Evolutionary conservation across 2,329 filamentous ascomycete genomes (phyloP).

Genomic region (Diaporthe aspalathi): DNA sequence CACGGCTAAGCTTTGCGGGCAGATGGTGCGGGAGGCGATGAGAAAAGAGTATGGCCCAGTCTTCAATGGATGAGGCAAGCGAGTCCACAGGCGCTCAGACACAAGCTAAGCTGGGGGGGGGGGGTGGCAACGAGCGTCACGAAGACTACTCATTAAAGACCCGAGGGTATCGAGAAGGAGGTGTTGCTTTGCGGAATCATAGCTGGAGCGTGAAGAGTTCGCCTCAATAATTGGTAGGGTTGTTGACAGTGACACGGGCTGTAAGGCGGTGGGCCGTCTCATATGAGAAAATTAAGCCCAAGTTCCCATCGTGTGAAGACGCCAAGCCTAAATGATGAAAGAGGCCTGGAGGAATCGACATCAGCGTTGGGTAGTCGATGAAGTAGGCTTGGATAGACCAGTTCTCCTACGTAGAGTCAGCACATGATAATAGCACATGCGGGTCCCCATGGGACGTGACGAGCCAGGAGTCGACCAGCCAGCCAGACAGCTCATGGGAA

Average conservation of each 20-base stretch:
- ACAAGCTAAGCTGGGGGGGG: not conserved
- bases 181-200: not conserved
- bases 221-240: not conserved
- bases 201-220: not conserved
- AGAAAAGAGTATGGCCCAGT: constrained; percentile 73
- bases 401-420: constrained; percentile 42
- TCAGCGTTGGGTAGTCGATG: not conserved
- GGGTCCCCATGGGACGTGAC: not conserved
- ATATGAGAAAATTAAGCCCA: not conserved
- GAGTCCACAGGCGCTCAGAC: not conserved
- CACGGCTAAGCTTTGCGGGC: constrained; percentile 75
- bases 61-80: constrained; percentile 45
- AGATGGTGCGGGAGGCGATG: constrained; percentile 77
- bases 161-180: not conserved
- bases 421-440: not conserved
- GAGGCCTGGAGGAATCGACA: not conserved
- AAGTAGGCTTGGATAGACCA: constrained; percentile 37
- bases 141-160: not conserved
- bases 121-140: too few species aligned
- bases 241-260: not conserved
- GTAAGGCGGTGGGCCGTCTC: not conserved
- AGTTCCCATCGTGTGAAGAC: not conserved
- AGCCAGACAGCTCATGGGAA: too few species aligned
- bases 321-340: not conserved
- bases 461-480: not conserved